Evolutionary conservation across 352 stramenopile genomes (phyloP).

Genomic region (Salisapilia sapeloensis): DNA sequence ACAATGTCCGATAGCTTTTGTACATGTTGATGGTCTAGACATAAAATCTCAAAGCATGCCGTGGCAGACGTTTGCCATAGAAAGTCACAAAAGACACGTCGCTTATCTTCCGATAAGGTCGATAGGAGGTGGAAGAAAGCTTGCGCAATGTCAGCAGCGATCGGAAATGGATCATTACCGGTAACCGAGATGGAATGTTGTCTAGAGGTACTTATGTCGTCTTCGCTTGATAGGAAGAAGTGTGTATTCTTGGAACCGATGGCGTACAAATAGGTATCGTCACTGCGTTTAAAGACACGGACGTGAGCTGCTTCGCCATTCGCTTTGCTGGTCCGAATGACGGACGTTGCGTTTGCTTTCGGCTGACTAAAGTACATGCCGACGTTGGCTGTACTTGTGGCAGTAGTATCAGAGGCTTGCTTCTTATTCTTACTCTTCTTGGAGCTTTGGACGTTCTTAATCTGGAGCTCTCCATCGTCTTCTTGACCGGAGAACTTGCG

Average conservation of each 20-base stretch:
- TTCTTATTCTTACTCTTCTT: slow-evolving; percentile 5
- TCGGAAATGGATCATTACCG: slow-evolving; percentile 24
- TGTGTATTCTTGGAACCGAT: slow-evolving; percentile 76
- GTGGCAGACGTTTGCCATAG: slow-evolving; percentile 60
- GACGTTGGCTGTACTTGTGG: slow-evolving; percentile 3
- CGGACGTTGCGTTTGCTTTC: slow-evolving; percentile 14
- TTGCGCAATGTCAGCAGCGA: slow-evolving; percentile 26
- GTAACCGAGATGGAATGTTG: slow-evolving; percentile 3
- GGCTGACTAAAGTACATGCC: slow-evolving; percentile 63
- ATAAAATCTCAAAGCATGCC: slow-evolving; percentile 67
- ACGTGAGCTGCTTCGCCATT: slow-evolving; percentile 66
- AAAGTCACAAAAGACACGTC: slow-evolving; percentile 38
- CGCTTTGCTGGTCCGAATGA: slow-evolving; percentile 64
- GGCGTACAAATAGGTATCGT: slow-evolving; percentile 49
- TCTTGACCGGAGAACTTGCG: slow-evolving; percentile 73
- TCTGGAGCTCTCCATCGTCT: slow-evolving; percentile 32
- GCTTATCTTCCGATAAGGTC: slow-evolving; percentile 14
- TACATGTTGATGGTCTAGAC: slow-evolving; percentile 54
- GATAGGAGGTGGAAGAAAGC: slow-evolving; percentile 23
- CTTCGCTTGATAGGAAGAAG: slow-evolving; percentile 20
- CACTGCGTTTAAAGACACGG: slow-evolving; percentile 40
- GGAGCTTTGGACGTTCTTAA: too few relatives aligned
- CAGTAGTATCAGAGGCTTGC: too few relatives aligned
- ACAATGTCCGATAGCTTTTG: slow-evolving; percentile 57
- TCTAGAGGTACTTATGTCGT: slow-evolving; percentile 25